These are phyloP conservation scores for Brasilioporus rufonigricans DNA, from an alignment of 768 basidiomycete species.

Conservation along the genomic window DNA sequence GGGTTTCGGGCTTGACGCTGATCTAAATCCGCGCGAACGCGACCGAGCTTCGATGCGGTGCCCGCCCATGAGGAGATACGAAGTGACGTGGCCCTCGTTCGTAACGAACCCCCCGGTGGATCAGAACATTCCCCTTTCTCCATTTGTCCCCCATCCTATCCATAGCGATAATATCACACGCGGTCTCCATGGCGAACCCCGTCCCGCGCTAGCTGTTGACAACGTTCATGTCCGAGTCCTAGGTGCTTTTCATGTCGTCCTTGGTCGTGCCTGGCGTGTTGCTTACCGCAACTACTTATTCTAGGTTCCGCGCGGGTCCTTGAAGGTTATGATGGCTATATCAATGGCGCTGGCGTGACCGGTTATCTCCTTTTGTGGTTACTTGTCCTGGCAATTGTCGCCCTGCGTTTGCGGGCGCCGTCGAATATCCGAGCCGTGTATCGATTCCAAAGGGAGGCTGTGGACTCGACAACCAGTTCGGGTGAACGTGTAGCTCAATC, in stretches of 20 bases:
- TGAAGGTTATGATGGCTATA: not conserved
- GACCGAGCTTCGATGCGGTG: not conserved
- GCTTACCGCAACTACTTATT: not conserved
- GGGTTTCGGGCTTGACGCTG: not conserved
- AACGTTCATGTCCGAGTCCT: not conserved
- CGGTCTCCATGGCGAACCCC: not conserved
- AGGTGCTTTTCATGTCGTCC: not conserved
- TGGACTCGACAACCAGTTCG: not conserved
- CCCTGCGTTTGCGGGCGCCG: not conserved
- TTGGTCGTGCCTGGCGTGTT: not conserved
- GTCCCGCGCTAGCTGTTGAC: not conserved
- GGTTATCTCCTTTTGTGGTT: slow-evolving; percentile 5
- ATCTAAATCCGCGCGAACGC: not conserved
- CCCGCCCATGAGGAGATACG: slow-evolving; percentile 13
- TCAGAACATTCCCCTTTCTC: not conserved
- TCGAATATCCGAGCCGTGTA: not conserved
- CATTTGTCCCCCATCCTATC: not conserved
- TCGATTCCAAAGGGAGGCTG: not conserved
- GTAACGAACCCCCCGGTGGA: not conserved
- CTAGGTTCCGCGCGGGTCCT: not conserved
- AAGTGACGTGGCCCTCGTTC: not conserved
- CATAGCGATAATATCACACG: not conserved
- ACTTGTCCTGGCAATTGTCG: not conserved
- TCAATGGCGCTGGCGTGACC: not conserved
- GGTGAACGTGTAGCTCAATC: not conserved